Base-by-base conservation (phyloP, 345 rosid species). In the Citrus maxima region DNA sequence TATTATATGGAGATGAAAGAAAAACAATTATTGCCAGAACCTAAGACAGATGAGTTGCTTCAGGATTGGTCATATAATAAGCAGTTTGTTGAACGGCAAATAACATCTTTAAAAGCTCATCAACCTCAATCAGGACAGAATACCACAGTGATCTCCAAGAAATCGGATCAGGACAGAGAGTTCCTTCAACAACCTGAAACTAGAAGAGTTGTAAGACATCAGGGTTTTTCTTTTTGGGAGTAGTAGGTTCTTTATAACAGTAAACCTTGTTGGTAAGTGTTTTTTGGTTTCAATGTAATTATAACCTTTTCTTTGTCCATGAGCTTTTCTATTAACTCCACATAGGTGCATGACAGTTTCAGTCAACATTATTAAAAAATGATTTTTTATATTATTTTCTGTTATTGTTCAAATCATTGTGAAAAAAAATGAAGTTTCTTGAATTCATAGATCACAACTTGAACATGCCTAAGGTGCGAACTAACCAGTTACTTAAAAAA, bases 1-100 rank as follows among this genome's bases (percentile, higher is more conserved):
- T 94, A 85, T 85, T 92, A 90, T 81, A 70, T 59, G 79, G 97
- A 94, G 86, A 94, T 93, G 99, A 91, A 90, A 85, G 91, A 77
- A 60, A 96, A 86, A 42, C 89, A 88, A 32, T 73, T 91, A 59
- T 83, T 87, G 67, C 91, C 97, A 1, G 95, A 90, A 78, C 94
- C 89, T 56, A 89, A 70, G 68, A 90, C 85, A 67, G 97, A 93
- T 79, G 87, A 86, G 74, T 82, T 90, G 93, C 90, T 96, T 79
- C 90, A 86, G 74, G 87, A 83, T 40, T 91, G 93, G 95, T 79
- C 89, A 60, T 85, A 89, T 64, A 88, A 88, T 73, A 93, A 90
- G 84, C 84, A 88, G 79, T 75, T 77, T 78, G 88, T 88, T 9
- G 89, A 85, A 25, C 56, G 65, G 70, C 80, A 78, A 80, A 28